phyloP scores from a whole-genome alignment of 1,284 basidiomycete genomes.

The Puccinia polysora region DNA sequence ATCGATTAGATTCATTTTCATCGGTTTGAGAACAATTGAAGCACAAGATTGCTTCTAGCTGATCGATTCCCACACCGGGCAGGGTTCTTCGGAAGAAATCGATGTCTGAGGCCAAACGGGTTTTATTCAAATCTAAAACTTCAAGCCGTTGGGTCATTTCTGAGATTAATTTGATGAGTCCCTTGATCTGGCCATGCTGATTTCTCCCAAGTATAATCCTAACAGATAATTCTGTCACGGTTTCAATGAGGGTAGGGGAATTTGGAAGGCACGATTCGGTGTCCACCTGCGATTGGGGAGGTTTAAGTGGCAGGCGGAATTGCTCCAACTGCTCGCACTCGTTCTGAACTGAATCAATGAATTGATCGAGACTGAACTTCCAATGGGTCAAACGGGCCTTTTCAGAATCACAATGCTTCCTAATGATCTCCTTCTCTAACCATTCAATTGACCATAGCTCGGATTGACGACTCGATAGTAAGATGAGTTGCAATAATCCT shows the following conservation, averaged over 20 bases:
- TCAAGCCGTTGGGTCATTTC: not conserved
- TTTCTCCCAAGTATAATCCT: not conserved
- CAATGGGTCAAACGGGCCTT: slow-evolving; percentile 10
- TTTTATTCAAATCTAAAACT: not conserved
- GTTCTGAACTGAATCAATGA: slow-evolving; percentile 6
- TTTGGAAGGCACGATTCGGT: not conserved
- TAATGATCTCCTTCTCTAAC: slow-evolving; percentile 8
- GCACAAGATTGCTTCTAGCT: slow-evolving; percentile 8
- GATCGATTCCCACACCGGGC: not conserved
- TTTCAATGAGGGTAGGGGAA: not conserved
- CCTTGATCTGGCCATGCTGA: not conserved
- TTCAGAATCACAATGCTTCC: slow-evolving; percentile 10
- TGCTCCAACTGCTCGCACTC: slow-evolving; percentile 8
- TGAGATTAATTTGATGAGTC: slow-evolving; percentile 4
- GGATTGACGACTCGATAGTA: not conserved
- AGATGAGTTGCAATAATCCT: slow-evolving; percentile 1
- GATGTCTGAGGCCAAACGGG: slow-evolving; percentile 1
- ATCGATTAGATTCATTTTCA: not conserved
- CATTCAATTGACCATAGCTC: not conserved
- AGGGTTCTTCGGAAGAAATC: slow-evolving; percentile 2
- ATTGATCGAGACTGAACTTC: slow-evolving; percentile 10
- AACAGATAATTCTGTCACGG: not conserved
- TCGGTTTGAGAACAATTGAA: not conserved
- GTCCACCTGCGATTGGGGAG: not conserved
- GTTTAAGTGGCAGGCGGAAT: not conserved